A percentile compares a stretch with the other conserved stretches of the same genome.
These are phyloP conservation scores for Ilyonectria sp. DNA, from an alignment of 2,329 filamentous ascomycete genomes.

Conservation along the genomic window DNA sequence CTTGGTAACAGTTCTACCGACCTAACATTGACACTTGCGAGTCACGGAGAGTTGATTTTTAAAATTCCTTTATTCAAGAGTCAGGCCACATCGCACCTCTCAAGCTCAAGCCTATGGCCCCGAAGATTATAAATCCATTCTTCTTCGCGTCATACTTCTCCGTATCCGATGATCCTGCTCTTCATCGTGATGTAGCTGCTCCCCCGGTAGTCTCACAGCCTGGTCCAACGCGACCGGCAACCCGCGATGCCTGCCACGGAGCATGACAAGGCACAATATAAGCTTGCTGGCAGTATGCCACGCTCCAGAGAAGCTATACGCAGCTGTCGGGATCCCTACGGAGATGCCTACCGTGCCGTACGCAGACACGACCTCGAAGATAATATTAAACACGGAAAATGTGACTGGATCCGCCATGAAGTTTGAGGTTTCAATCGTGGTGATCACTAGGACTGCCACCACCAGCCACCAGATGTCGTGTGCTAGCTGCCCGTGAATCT, in stretches of 20 bases:
- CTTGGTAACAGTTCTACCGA: too few species aligned
- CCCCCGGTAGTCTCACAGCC: background rate
- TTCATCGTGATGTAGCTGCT: background rate
- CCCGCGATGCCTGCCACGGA: slow-evolving; percentile 10
- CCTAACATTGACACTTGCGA: too few species aligned
- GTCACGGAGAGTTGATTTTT: too few species aligned
- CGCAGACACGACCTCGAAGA: slow-evolving; percentile 12
- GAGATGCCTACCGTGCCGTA: slow-evolving; percentile 13
- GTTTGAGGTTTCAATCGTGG: background rate
- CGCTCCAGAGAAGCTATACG: slow-evolving; percentile 4
- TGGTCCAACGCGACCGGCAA: slow-evolving; percentile 12
- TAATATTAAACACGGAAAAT: slow-evolving; percentile 1
- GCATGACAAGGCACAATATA: slow-evolving; percentile 10
- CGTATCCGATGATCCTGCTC: background rate
- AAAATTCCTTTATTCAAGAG: too few species aligned
- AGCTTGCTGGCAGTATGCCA: slow-evolving; percentile 9
- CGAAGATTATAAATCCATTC: too few species aligned
- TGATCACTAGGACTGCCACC: background rate
- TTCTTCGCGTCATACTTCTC: too few species aligned
- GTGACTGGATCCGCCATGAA: background rate
- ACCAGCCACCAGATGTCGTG: background rate
- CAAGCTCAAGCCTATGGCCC: too few species aligned
- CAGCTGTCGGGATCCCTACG: background rate
- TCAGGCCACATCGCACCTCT: too few species aligned
- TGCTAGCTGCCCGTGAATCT: background rate